Percentiles rank a stretch among this genome's conserved stretches.
phyloP scores from a whole-genome alignment of 1,139 yeast genomes.

The Candida labiduridarum region DNA sequence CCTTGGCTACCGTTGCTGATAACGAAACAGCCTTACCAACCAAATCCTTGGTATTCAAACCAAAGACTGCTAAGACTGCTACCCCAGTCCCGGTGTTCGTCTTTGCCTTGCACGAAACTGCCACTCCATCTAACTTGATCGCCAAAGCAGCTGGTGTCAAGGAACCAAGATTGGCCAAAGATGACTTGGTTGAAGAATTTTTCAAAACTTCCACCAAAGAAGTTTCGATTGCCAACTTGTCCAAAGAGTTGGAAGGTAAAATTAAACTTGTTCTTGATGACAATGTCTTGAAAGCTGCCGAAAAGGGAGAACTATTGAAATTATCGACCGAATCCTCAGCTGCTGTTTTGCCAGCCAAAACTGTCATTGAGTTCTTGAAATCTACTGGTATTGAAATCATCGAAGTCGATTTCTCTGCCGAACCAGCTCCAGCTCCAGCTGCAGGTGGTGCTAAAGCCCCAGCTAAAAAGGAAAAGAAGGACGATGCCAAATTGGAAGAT shows the following conservation, averaged over 20 bases:
- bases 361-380: slow-evolving; percentile 53
- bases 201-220: slow-evolving; percentile 67
- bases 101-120: slow-evolving; percentile 70
- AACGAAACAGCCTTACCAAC: slow-evolving; percentile 49
- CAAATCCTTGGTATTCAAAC: slow-evolving; percentile 85
- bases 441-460: slow-evolving; percentile 30
- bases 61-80: slow-evolving; percentile 85
- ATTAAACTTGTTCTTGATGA: slow-evolving; percentile 69
- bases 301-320: slow-evolving; percentile 50
- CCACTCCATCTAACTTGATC: slow-evolving; percentile 66
- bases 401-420: slow-evolving; percentile 61
- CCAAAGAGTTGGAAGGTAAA: slow-evolving; percentile 58
- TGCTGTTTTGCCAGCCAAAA: slow-evolving; percentile 56
- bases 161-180: slow-evolving; percentile 87
- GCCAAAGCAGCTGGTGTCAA: slow-evolving; percentile 73
- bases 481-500: slow-evolving; percentile 69
- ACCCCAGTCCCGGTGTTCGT: slow-evolving; percentile 82
- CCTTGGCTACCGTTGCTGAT: slow-evolving; percentile 48
- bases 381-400: slow-evolving; percentile 59
- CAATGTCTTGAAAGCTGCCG: slow-evolving; percentile 41
- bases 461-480: slow-evolving; percentile 37
- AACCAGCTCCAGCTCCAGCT: slow-evolving; percentile 42
- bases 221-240: slow-evolving; percentile 64
- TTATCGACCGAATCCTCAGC: slow-evolving; percentile 62
- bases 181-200: slow-evolving; percentile 70